phyloP scores from a whole-genome alignment of 208 protist species.

The Strigomonas galati region DNA sequence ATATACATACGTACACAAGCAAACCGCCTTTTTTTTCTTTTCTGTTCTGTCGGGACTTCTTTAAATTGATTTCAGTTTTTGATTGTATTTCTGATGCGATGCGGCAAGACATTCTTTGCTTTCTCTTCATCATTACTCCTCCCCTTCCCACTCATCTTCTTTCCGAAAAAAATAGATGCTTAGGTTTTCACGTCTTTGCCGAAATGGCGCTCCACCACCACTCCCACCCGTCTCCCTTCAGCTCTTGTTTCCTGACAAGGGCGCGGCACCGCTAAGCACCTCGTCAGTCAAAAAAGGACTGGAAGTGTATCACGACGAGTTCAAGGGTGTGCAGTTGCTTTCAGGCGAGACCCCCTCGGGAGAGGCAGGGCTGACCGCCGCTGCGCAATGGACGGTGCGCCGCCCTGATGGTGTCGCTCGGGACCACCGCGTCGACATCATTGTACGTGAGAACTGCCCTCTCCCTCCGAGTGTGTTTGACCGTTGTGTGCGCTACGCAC shows the following conservation, averaged over 20 bases:
- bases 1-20: too few relatives aligned
- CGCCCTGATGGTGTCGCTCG: too few relatives aligned
- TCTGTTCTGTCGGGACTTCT: too few relatives aligned
- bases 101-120: slow-evolving; percentile 8
- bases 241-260: background rate
- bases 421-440: slow-evolving; percentile 15
- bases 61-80: too few relatives aligned
- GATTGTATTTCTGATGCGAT: too few relatives aligned
- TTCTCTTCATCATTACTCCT: background rate
- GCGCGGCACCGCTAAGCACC: background rate
- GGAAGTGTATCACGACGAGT: background rate
- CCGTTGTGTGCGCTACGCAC: slow-evolving; percentile 17
- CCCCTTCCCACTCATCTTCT: background rate
- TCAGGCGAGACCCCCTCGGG: background rate
- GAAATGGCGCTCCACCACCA: background rate
- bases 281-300: background rate
- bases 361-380: slow-evolving; percentile 4
- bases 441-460: slow-evolving; percentile 13
- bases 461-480: slow-evolving; percentile 11
- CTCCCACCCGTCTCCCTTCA: background rate
- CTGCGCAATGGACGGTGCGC: background rate
- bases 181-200: background rate
- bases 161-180: background rate
- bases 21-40: background rate
- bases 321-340: background rate